phyloP scores from a whole-genome alignment of 2,329 filamentous ascomycete species.

The Boeremia exigua region DNA sequence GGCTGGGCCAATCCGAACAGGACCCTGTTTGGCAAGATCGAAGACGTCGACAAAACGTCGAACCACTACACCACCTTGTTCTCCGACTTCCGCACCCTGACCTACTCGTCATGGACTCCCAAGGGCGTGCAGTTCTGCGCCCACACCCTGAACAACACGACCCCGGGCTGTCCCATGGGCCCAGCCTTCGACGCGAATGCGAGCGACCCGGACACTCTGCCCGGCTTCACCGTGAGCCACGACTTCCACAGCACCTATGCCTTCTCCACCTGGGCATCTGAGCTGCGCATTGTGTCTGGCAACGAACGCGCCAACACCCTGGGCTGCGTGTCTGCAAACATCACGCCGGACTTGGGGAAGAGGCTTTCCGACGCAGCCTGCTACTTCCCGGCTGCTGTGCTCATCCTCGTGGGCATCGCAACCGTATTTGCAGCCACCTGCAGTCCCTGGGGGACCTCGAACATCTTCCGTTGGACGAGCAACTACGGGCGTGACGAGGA shows the following conservation, averaged over 20 bases:
- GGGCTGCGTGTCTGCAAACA: conserved; percentile 79
- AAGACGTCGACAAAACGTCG: conserved; percentile 63
- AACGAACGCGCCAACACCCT: conserved; percentile 68
- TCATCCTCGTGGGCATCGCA: conserved; percentile 80
- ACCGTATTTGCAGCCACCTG: conserved; percentile 84
- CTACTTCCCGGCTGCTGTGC: conserved; percentile 78
- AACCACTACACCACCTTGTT: conserved; percentile 76
- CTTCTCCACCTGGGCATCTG: conserved; percentile 81
- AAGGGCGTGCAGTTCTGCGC: conserved; percentile 68
- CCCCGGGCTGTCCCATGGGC: conserved; percentile 70
- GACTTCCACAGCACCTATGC: conserved; percentile 82
- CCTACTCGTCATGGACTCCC: conserved; percentile 71
- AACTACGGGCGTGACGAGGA: conserved; percentile 97
- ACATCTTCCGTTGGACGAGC: conserved; percentile 95
- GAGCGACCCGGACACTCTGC: conserved; percentile 62
- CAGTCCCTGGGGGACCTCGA: conserved; percentile 90
- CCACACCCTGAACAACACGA: conserved; percentile 56
- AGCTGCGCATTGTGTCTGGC: conserved; percentile 76
- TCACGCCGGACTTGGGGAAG: conserved; percentile 81
- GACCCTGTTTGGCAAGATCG: conserved; percentile 75
- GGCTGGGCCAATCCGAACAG: conserved; percentile 64
- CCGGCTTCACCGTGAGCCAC: conserved; percentile 75
- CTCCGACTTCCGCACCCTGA: conserved; percentile 74
- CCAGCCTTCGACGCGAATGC: conserved; percentile 71
- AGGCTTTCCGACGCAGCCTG: conserved; percentile 71